Conservation (phyloP, 768 basidiomycete species). For the Tylopilus intermedius region DNA sequence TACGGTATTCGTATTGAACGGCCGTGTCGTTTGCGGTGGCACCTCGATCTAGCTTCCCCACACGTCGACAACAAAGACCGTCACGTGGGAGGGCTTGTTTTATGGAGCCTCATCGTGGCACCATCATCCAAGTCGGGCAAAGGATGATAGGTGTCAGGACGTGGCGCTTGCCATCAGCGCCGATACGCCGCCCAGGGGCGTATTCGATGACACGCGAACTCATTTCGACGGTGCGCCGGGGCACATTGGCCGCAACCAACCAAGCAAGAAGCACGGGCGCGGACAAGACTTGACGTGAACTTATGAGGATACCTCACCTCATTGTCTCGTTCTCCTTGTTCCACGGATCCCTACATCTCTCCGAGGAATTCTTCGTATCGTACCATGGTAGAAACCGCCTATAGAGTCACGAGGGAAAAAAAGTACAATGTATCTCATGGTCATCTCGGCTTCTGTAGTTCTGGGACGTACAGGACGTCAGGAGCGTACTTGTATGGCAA, state of each 20-base stretch:
- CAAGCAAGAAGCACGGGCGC: not conserved
- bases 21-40: conserved; percentile 3
- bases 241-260: not conserved
- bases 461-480: conserved; percentile 2
- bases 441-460: conserved; percentile 1
- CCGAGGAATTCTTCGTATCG: conserved; percentile 9
- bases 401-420: not conserved
- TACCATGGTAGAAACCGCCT: not conserved
- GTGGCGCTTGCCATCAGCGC: not conserved
- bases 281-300: not conserved
- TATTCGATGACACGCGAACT: not conserved
- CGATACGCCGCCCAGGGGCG: not conserved
- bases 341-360: not conserved
- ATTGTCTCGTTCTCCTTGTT: not conserved
- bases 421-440: not conserved
- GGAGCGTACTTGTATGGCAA: not conserved
- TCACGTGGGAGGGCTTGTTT: too few relatives aligned
- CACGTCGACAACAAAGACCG: too few relatives aligned
- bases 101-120: not conserved
- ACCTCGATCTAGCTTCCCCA: not conserved
- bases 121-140: not conserved
- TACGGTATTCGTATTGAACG: not conserved
- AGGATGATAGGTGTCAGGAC: not conserved
- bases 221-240: not conserved
- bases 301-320: conserved; percentile 1